Base-by-base conservation (phyloP, 495 filamentous ascomycete species). In the Daldinia childiae region DNA sequence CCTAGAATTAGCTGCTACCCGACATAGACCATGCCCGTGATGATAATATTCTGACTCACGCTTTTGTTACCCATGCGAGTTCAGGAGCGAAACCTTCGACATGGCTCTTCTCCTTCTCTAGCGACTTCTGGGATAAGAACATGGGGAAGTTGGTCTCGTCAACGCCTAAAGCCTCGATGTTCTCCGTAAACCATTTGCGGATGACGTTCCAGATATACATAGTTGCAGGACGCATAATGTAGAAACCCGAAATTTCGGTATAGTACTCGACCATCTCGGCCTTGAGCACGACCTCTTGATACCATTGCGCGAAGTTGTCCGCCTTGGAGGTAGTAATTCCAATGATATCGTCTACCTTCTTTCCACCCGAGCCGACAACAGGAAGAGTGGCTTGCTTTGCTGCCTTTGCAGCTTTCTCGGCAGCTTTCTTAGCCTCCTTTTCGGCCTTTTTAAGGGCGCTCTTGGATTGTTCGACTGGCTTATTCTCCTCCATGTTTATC, bases 41-140 rank as follows among this genome's bases (percentile, higher is more conserved):
- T 30, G 12, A 45, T 32, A 55, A 8, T 54, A 65, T 17, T 27
- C 34, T 24, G 24, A 79, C 89, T 82, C 86, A 94, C 90, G 93
- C 94, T 81, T 95, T 93, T 32, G 96, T 98, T 41, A 99, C 96
- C 95, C 95, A 98, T 58, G 96, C 96, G 68, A 99, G 90, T 81
- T 99, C 95, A 57, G 95, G 93, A 62, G 94, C 95, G 79, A 98
- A 98, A 27, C 96, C 96, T 80, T 99, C 94, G 62, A 99, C 90
- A 77, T 99, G 96, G 66, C 93, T 92, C 86, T 98, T 98, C 83
- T 98, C 96, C 72, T 91, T 88, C 83, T 98, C 88, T 72, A 99
- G 82, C 11, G 94, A 93, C 81, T 94, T 95, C 71, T 91, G 85
- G 3, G 92, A 94, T 64, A 98, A 88, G 79, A 99, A 98, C 81